Base-by-base conservation (phyloP, 1,139 yeast genomes). In the Arxiozyma heterogenica region DNA sequence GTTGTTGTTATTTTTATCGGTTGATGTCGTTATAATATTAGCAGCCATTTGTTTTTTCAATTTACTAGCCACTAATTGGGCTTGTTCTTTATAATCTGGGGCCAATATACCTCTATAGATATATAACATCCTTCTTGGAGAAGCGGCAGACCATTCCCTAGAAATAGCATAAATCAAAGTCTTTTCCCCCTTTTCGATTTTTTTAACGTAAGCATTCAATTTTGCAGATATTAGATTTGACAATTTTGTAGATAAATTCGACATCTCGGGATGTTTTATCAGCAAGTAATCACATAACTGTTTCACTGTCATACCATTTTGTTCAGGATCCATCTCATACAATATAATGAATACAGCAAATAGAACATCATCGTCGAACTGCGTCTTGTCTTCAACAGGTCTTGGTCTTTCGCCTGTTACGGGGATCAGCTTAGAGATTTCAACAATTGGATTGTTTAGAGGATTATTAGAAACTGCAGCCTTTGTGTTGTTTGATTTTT, bases 111-210 rank as follows among this genome's bases (percentile, higher is more conserved):
- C 95, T 64, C 93, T 80, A 69, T 86, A 86, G 50, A 85, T 90
- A 64, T 86, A 86, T 42, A 86, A 89, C 95, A 86, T 86, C 73
- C 95, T 77, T 64, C 86, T 84, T 49, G 95, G 95, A 5, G 88
- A 82, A 18, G 91, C 88, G 68, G 84, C 91, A 3, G 93, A 91
- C 95, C 95, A 86, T 68, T 86, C 93, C 71, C 95, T 78, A 2
- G 89, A 83, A 52, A 86, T 72, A 25, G 93, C 88, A 66, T 86
- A 86, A 56, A 78, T 79, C 64, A 86, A 75, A 50, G 81, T 78
- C 58, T 81, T 75, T 66, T 86, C 94, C 59, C 93, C 93, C 61
- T 76, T 83, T 68, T 86, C 94, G 39, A 86, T 88, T 62, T 90
- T 77, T 66, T 86, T 86, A 49, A 86, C 93, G 64, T 86, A 86